Base-by-base conservation (phyloP, 2,329 filamentous ascomycete genomes). In the Truncatella angustata region DNA sequence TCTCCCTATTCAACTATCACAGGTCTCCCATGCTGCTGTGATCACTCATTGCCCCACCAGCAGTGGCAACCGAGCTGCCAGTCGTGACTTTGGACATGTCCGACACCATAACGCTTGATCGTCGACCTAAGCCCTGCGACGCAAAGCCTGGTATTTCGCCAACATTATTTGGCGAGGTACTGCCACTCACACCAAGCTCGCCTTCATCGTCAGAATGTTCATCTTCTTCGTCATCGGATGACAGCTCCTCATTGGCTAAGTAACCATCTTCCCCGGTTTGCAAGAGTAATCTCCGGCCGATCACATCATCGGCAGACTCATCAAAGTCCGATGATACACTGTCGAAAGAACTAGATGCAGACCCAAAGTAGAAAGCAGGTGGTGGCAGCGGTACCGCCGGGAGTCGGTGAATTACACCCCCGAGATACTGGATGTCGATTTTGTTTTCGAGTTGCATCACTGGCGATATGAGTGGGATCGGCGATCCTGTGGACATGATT, bases 191-290 rank as follows among this genome's bases (percentile, higher is more conserved):
- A 20, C 78, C 74, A 37, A 81, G 78, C 54, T 82, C 79, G 14
- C 91, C 92, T 12, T 89, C 89, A 51, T 83, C 75, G 65, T 97
- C 94, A 65, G 90, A 90, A 4, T 26, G 21, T 26, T 87, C 87
- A 66, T 97, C 93, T 62, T 87, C 94, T 67, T 97, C 90, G 66
- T 88, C 88, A 36, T 84, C 90, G 54, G 90, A 91, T 61, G 97
- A 94, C 42, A 88, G 71, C 60, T 88, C 82, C 58, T 87, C 87
- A 12, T 90, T 89, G 2, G 90, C 85, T 12, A 92, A 92, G 69
- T 96, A 93, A n/a, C 68, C 96, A 85, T 54, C 80, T 78, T 56
- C 96, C 88, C 66, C 92, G 86, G 20, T 63, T 62, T 7, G 62
- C n/a, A n/a, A n/a, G n/a, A n/a, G n/a, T n/a, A n/a, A n/a, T n/a